Percentiles rank a stretch among this genome's conserved stretches.
phyloP scores from a whole-genome alignment of 495 filamentous ascomycete genomes.

The Aspergillus carlsbadensis region DNA sequence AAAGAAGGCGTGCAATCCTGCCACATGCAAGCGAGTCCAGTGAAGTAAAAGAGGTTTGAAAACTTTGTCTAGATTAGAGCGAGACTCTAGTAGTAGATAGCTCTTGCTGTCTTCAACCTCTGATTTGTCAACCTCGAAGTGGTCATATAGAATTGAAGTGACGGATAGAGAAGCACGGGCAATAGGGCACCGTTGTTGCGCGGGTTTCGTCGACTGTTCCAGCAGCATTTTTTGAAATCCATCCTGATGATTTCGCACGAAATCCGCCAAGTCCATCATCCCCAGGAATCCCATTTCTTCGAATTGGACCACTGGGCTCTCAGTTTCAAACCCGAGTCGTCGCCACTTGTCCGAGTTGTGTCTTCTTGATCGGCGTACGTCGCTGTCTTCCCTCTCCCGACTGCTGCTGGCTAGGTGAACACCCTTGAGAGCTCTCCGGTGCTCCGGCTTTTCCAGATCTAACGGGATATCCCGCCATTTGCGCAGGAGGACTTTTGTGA shows the following conservation, averaged over 20 bases:
- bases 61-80: conserved; percentile 76
- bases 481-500: conserved; percentile 85
- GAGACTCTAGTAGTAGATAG: conserved; percentile 74
- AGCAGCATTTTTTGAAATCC: conserved; percentile 87
- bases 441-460: conserved; percentile 83
- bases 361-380: conserved; percentile 56
- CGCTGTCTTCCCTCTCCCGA: conserved; percentile 41
- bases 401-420: conserved; percentile 80
- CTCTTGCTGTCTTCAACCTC: conserved; percentile 78
- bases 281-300: conserved; percentile 84
- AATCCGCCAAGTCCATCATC: conserved; percentile 97
- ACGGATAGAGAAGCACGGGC: conserved; percentile 84
- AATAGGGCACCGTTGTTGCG: conserved; percentile 79
- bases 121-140: conserved; percentile 90
- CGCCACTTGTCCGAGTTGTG: conserved; percentile 95
- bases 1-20: conserved; percentile 85
- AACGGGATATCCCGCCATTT: conserved; percentile 89
- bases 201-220: conserved; percentile 77
- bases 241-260: conserved; percentile 85
- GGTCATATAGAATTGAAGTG: conserved; percentile 86
- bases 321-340: conserved; percentile 86
- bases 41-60: conserved; percentile 89
- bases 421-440: conserved; percentile 81
- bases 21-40: conserved; percentile 93
- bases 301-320: conserved; percentile 83